Evolutionary conservation across 164 flowering plant genomes (phyloP), one percentile per base, ranked within the genome.

Genomic region (Warburgia ugandensis): DNA sequence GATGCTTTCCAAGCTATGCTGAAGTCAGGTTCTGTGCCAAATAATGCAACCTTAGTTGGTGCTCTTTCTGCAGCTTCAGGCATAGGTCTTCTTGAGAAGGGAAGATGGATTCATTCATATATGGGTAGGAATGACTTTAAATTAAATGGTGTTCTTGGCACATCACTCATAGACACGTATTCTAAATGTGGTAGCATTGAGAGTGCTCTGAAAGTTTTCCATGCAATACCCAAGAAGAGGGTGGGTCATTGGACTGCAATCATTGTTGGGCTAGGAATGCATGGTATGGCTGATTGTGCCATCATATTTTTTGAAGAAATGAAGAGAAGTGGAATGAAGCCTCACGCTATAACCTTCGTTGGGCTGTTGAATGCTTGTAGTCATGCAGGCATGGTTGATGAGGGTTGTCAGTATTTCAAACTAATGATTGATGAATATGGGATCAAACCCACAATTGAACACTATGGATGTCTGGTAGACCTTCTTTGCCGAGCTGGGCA

Each of bases 31-130:
- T 50, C 66, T 10, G 47, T 12, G 30, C 77, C 72, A 7, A 71
- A 73, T 56, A 45, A 39, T 14, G 54, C 58, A 13, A 66, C 68
- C 29, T 54, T 73, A 68, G 77, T 66, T 1, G 48, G 74, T 14
- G 59, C 61, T 4, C 29, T 73, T 33, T 54, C 74, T 23, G 71
- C 77, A 13, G 66, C 71, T 58, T 68, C 64, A 8, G 71, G 66
- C 5, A 9, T 73, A 61, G 74, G 77, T 14, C 64, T 69, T 0
- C 43, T 73, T 28, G 61, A 56, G 63, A 66, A 67, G 68, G 73
- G 13, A 66, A 56, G 50, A 57, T 60, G 66, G 45, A 40, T 64
- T 12, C 71, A 73, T 55, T 66, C 63, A 14, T 63, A 52, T 36
- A 59, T 73, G 22, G 58, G 29, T 27, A 58, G 64, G 37, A 64